Evolutionary conservation across 495 filamentous ascomycete species (phyloP).

Genomic region (Penicillium samsonianum): DNA sequence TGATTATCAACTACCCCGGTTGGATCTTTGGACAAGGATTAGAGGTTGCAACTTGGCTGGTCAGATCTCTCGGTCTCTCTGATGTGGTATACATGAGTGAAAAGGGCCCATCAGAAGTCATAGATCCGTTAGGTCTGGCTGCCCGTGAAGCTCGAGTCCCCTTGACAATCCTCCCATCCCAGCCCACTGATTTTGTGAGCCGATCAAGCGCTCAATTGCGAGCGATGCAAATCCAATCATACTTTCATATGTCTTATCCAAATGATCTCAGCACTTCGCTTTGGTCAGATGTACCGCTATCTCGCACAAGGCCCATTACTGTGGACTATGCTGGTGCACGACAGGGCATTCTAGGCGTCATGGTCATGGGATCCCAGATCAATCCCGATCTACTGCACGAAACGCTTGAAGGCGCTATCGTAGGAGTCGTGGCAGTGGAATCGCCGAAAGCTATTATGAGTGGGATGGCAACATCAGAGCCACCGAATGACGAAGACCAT

Average conservation of each 20-base stretch:
- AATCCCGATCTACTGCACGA: slow-evolving; percentile 48
- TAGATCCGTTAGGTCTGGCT: slow-evolving; percentile 53
- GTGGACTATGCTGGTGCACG: slow-evolving; percentile 55
- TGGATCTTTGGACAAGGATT: slow-evolving; percentile 79
- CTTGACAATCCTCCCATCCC: slow-evolving; percentile 52
- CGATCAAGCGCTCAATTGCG: slow-evolving; percentile 69
- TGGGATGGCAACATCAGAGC: slow-evolving; percentile 3
- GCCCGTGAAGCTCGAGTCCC: slow-evolving; percentile 35
- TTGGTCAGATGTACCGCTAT: slow-evolving; percentile 54
- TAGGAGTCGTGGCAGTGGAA: slow-evolving; percentile 58
- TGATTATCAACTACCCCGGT: slow-evolving; percentile 81
- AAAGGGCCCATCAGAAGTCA: slow-evolving; percentile 64
- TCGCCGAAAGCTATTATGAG: slow-evolving; percentile 38
- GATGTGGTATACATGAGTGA: slow-evolving; percentile 77
- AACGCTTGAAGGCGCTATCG: slow-evolving; percentile 58
- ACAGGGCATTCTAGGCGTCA: slow-evolving; percentile 53
- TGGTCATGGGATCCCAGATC: slow-evolving; percentile 54
- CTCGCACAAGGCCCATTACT: slow-evolving; percentile 50
- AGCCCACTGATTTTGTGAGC: slow-evolving; percentile 61
- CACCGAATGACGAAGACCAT: slow-evolving; percentile 13
- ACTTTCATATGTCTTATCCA: slow-evolving; percentile 61
- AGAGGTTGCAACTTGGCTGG: slow-evolving; percentile 66
- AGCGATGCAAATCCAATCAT: slow-evolving; percentile 78
- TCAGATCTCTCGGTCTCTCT: slow-evolving; percentile 49
- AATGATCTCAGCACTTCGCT: slow-evolving; percentile 35